Conservation (phyloP, 352 stramenopile species). For the Pythium graminicola region DNA sequence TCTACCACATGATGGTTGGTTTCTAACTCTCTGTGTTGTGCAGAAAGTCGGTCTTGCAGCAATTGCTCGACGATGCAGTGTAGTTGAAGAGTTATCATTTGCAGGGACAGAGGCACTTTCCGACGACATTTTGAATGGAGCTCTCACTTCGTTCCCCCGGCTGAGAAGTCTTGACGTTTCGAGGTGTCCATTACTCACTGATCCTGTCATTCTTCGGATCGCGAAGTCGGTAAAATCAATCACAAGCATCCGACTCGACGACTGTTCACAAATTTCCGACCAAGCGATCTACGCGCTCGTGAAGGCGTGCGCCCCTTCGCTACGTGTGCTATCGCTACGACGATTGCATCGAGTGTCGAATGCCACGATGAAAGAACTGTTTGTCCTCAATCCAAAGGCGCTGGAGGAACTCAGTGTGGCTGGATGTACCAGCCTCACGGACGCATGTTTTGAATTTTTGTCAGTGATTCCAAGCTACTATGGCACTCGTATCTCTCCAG, state of each 20-base stretch:
- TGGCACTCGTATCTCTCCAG: slow-evolving; percentile 34
- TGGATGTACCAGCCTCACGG: slow-evolving; percentile 39
- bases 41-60: slow-evolving; percentile 45
- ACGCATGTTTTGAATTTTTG: slow-evolving; percentile 52
- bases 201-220: slow-evolving; percentile 35
- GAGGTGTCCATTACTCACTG: slow-evolving; percentile 48
- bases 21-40: too few species aligned
- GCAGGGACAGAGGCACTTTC: slow-evolving; percentile 43
- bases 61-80: slow-evolving; percentile 11
- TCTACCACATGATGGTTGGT: too few species aligned
- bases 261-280: slow-evolving; percentile 40
- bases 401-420: slow-evolving; percentile 60
- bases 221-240: slow-evolving; percentile 35
- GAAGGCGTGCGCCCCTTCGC: slow-evolving; percentile 22
- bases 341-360: slow-evolving; percentile 34
- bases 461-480: slow-evolving; percentile 46
- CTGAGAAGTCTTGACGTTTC: slow-evolving; percentile 42
- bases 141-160: slow-evolving; percentile 29
- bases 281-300: slow-evolving; percentile 31
- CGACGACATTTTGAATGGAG: slow-evolving; percentile 38
- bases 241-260: slow-evolving; percentile 38
- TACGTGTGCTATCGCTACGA: slow-evolving; percentile 42
- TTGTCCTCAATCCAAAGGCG: slow-evolving; percentile 33
- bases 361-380: slow-evolving; percentile 39
- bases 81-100: slow-evolving; percentile 32